Evolutionary conservation across 106 monocot species (phyloP).

Genomic region (Acorus gramineus): DNA sequence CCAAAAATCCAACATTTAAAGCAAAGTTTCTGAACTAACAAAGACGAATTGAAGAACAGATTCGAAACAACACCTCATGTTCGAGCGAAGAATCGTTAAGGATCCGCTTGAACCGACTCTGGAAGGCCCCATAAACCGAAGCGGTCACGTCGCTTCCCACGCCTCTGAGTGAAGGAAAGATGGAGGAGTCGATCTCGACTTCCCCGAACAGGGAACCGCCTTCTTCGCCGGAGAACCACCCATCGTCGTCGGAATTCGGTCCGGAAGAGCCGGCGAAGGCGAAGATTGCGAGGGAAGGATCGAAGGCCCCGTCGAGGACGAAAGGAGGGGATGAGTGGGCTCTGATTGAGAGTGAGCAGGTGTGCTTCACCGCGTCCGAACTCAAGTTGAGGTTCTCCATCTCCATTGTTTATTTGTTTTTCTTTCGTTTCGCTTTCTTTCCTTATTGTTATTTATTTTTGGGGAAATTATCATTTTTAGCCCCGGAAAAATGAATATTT

Average conservation of each 20-base stretch:
- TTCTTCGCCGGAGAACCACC: slow-evolving; percentile 14
- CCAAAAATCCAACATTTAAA: too few species aligned
- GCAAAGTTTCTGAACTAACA: too few species aligned
- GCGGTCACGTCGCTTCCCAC: slow-evolving; percentile 19
- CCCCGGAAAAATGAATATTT: too few species aligned
- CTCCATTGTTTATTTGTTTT: too few species aligned
- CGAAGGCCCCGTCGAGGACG: slow-evolving; percentile 11
- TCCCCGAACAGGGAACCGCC: slow-evolving; percentile 23
- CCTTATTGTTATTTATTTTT: too few species aligned
- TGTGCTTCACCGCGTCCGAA: neutral
- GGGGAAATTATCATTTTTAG: too few species aligned
- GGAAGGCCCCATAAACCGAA: slow-evolving; percentile 28
- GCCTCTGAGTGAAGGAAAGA: slow-evolving; percentile 45
- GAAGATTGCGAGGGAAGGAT: slow-evolving; percentile 24
- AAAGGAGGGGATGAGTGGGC: slow-evolving; percentile 13
- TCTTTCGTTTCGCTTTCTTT: too few species aligned
- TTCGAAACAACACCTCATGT: slow-evolving; percentile 16
- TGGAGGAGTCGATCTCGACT: slow-evolving; percentile 17
- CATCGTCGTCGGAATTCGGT: slow-evolving; percentile 22
- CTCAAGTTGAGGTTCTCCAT: too few species aligned
- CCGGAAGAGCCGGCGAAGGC: slow-evolving; percentile 27
- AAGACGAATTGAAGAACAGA: neutral
- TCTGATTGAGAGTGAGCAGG: slow-evolving; percentile 26
- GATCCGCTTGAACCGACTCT: slow-evolving; percentile 24
- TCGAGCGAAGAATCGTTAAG: slow-evolving; percentile 16